Percentiles rank a stretch among this genome's conserved stretches.
phyloP scores from a whole-genome alignment of 352 stramenopile species.

The Phytopythium helicoides region DNA sequence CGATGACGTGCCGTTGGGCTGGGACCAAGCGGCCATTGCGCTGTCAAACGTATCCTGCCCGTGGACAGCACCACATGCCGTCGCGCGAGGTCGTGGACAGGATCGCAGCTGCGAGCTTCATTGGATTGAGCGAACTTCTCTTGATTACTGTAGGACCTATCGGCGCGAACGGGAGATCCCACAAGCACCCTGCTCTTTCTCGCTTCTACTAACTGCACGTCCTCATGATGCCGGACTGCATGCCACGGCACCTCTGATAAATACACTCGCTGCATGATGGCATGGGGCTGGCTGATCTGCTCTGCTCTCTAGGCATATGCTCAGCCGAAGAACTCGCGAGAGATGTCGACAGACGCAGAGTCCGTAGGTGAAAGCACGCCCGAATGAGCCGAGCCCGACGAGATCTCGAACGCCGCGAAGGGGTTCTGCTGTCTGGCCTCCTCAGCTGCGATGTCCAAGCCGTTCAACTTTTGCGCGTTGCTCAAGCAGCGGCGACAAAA shows the following conservation, averaged over 20 bases:
- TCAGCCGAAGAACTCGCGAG: conserved; percentile 37
- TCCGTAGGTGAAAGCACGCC: conserved; percentile 24
- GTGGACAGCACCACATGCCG: no score
- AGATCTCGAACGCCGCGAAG: conserved; percentile 28
- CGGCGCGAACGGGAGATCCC: no score
- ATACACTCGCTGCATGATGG: neutral
- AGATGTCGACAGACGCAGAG: conserved; percentile 27
- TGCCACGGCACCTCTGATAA: neutral
- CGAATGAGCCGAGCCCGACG: conserved; percentile 17
- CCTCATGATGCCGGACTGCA: no score
- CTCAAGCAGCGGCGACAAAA: conserved; percentile 28
- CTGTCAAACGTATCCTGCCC: no score
- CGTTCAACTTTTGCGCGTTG: conserved; percentile 12
- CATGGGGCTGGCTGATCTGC: no score
- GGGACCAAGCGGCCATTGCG: no score
- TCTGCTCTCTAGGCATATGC: neutral
- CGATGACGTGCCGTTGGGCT: neutral
- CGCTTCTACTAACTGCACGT: no score
- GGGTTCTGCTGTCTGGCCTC: conserved; percentile 24
- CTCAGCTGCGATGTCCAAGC: conserved; percentile 24
- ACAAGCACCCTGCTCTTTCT: no score
- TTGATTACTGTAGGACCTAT: no score
- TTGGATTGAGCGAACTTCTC: no score
- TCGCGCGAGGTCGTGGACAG: no score
- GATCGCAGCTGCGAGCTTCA: no score